These are phyloP conservation scores for Mortierella sp. DNA, from an alignment of 371 early-diverging fungal genomes.

Conservation along the genomic window DNA sequence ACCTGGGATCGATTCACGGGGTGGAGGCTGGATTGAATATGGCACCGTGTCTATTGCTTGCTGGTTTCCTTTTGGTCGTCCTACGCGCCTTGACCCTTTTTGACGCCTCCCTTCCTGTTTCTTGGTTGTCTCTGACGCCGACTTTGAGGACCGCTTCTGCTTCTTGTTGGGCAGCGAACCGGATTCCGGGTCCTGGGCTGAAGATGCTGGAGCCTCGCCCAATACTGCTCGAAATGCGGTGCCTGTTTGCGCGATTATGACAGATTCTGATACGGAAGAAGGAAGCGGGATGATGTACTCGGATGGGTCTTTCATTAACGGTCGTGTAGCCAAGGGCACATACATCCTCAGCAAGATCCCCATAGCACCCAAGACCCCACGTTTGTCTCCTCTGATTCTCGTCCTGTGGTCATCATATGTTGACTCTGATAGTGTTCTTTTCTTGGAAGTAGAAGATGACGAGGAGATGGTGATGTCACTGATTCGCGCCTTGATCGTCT, in stretches of 20 bases:
- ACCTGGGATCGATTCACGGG: no score
- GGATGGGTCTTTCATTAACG: conserved; percentile 16
- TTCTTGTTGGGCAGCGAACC: no score
- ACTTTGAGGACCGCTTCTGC: no score
- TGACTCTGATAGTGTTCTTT: neutral
- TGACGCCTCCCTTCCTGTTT: no score
- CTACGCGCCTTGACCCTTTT: no score
- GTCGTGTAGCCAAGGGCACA: conserved; percentile 16
- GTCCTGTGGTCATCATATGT: neutral
- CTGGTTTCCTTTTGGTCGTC: no score
- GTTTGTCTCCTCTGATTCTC: neutral
- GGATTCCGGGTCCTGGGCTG: no score
- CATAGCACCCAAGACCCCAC: conserved; percentile 15
- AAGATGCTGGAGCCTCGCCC: no score
- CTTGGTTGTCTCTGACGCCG: no score
- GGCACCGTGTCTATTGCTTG: no score
- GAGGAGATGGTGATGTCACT: conserved; percentile 11
- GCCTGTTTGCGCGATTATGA: neutral
- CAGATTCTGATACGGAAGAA: neutral
- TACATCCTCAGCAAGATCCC: conserved; percentile 29
- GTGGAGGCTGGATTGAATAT: no score
- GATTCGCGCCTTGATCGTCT: conserved; percentile 20
- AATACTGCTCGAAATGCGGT: neutral
- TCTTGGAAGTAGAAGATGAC: neutral
- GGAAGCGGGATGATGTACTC: conserved; percentile 24